Conservation (phyloP, 1,284 basidiomycete species). For the Irpex sp. region DNA sequence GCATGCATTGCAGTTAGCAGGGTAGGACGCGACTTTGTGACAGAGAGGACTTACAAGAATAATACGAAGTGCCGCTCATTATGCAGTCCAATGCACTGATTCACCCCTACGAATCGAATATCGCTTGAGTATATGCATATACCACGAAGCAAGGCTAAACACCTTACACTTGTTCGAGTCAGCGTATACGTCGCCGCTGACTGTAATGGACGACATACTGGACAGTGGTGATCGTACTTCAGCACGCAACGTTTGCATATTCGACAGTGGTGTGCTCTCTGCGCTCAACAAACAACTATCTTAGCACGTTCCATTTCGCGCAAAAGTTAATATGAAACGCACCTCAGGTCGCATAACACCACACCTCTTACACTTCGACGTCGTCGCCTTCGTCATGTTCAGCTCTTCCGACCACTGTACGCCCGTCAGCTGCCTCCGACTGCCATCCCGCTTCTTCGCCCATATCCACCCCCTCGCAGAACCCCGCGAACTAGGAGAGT, state of each 20-base stretch:
- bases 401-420: constrained; percentile 36
- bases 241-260: constrained; percentile 91
- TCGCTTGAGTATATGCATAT: constrained; percentile 7
- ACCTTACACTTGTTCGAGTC: constrained; percentile 39
- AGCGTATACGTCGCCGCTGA: not conserved
- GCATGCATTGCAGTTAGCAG: not conserved
- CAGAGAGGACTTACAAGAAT: constrained; percentile 67
- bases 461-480: constrained; percentile 42
- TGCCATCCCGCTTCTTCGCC: constrained; percentile 40
- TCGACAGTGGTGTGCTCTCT: constrained; percentile 94
- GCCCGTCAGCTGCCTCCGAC: constrained; percentile 28
- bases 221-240: constrained; percentile 95
- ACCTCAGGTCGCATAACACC: constrained; percentile 80
- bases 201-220: constrained; percentile 47
- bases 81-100: constrained; percentile 93
- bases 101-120: constrained; percentile 71
- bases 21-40: too few relatives aligned
- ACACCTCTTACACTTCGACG: constrained; percentile 70
- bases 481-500: constrained; percentile 39
- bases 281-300: constrained; percentile 13
- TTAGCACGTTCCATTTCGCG: not conserved
- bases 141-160: constrained; percentile 4
- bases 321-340: constrained; percentile 24
- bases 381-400: constrained; percentile 46
- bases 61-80: constrained; percentile 96